Evolutionary conservation across 257 asterid species (phyloP), one percentile per base, ranked within the genome.

Genomic region (Solanum dulcamara): DNA sequence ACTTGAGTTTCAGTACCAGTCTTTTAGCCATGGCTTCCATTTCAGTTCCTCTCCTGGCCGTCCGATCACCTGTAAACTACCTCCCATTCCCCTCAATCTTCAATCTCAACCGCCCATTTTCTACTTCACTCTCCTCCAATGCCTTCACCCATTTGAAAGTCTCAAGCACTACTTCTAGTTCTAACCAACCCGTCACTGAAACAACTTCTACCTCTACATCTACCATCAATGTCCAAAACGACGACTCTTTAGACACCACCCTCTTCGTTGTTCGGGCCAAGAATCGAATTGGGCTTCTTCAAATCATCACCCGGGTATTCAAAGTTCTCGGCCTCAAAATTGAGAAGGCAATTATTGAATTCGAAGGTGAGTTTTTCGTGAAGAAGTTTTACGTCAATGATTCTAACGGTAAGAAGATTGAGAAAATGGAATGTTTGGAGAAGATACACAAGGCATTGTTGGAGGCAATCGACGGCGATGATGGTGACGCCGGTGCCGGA

Each of bases 261-360:
- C 86, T 88, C 64, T 89, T 89, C 62, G 40, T 86, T 38, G 84
- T 90, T 50, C 86, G 66, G 18, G 88, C 93, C 35, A 88, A 88
- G 38, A 90, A 88, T 86, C 90, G 46, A 80, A 86, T 90, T 71
- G 93, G 93, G 71, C 88, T 89, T 30, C 89, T 90, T 17, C 91
- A 89, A 77, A 85, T 90, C 30, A 88, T 89, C 67, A 90, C 93
- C 81, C 84, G 89, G 80, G 91, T 89, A 32, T 90, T 90, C 89
- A 86, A 85, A 60, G 89, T 89, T 72, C 88, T 90, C 24, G 92
- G 91, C 18, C 88, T 90, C 17, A 77, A 44, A 24, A 81, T 90
- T 48, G 88, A 91, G 53, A 88, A 86, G 46, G 93, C 90, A 53
- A 83, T 86, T 0, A 87, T 91, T 57, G 92, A 91, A 68, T 91